Base-by-base conservation (phyloP, 2,329 filamentous ascomycete species). In the Sporothrix brunneoviolacea region DNA sequence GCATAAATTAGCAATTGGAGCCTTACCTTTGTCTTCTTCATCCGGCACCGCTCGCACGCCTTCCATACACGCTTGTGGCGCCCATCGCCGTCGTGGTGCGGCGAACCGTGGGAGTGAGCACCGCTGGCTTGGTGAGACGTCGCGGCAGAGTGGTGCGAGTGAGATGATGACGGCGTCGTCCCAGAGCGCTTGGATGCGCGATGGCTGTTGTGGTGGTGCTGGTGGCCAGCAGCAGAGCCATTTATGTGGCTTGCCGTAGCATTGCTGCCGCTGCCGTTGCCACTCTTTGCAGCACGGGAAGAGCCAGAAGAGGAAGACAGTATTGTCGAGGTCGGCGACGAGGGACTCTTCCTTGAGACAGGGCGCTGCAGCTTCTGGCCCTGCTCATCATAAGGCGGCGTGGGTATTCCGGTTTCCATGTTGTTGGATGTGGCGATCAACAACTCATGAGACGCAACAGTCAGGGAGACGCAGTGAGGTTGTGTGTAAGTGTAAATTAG, bases 1-100 rank as follows among this genome's bases (percentile, higher is more conserved):
- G n/a, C n/a, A n/a, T n/a, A n/a, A n/a, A n/a, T 28, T 5, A 28
- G 24, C 24, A 54, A 12, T 4, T 24, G n/a, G 16, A 18, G 3
- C 7, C 43, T 4, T 66, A 80, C 79, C 79, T 83, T 83, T 48
- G 80, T 84, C 70, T 84, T 84, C 72, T 83, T 84, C 78, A 83
- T 83, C 57, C 80, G 70, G 69, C 80, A 84, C 57, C 80, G 70
- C 65, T 83, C 79, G 56, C 80, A 84, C 16, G 80, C 80, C 62
- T 83, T 83, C 79, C 79, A 83, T 49, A 83, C 79, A 57, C 80
- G 70, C 69, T 83, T 83, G 61, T 83, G 78, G 55, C 79, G 71
- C 42, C 73, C 74, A 56, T 82, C 79, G 47, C 63, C 63, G 50
- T 66, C 63, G 48, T 70, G 65, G 28, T 67, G 63, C 16, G 70